phyloP scores from a whole-genome alignment of 169 alveolate species.

The Babesia bigemina region DNA sequence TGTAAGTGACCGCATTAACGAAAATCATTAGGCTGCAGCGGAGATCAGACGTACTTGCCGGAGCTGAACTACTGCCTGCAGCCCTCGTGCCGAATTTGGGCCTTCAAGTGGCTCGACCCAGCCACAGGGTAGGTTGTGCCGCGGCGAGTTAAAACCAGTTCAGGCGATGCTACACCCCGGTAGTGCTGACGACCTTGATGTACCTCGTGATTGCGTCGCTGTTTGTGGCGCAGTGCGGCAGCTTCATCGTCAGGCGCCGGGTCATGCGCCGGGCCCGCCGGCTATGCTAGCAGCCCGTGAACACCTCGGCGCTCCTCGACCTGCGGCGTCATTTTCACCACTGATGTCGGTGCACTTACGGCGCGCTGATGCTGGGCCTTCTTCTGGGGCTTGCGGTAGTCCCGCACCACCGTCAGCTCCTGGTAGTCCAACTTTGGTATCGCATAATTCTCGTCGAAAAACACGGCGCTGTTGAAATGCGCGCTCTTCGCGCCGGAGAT shows the following conservation, averaged over 20 bases:
- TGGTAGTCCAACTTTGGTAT: conserved; percentile 65
- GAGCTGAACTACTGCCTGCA: conserved; percentile 76
- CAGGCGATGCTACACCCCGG: conserved; percentile 58
- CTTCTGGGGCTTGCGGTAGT: conserved; percentile 67
- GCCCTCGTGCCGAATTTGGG: conserved; percentile 77
- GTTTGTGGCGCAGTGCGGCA: conserved; percentile 23
- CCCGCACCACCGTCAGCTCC: conserved; percentile 63
- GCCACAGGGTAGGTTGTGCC: conserved; percentile 47
- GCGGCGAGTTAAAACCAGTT: background rate
- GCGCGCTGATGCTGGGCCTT: conserved; percentile 61
- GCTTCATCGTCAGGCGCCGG: conserved; percentile 30
- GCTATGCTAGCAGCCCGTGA: conserved; percentile 39
- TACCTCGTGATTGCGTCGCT: conserved; percentile 7
- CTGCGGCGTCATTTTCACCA: background rate
- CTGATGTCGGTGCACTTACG: background rate
- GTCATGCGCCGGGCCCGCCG: conserved; percentile 41
- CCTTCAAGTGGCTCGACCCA: conserved; percentile 68
- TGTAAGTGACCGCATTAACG: background rate
- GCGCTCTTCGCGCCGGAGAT: conserved; percentile 51
- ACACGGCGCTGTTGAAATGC: conserved; percentile 22
- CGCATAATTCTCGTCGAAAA: conserved; percentile 66
- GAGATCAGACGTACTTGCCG: conserved; percentile 74
- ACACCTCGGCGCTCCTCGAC: conserved; percentile 22
- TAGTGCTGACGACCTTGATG: conserved; percentile 5
- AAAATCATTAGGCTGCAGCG: conserved; percentile 33